phyloP scores from a whole-genome alignment of 306 rosid genomes.

The Cicer cuneatum region DNA sequence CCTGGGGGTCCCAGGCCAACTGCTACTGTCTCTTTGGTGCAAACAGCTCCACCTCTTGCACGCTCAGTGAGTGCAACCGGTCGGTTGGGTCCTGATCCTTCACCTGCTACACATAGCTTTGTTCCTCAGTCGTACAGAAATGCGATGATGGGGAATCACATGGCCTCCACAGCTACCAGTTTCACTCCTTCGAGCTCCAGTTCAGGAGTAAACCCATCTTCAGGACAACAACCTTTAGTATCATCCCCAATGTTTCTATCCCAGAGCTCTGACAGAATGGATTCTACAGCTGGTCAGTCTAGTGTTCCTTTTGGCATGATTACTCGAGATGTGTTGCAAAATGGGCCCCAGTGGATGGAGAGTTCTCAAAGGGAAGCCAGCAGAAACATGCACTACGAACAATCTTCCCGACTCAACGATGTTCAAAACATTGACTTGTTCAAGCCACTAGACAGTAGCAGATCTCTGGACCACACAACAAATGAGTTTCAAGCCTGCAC shows the following conservation, averaged over 20 bases:
- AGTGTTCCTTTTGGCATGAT: slow-evolving; percentile 66
- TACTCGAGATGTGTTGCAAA: slow-evolving; percentile 61
- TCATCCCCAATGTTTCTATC: slow-evolving; percentile 72
- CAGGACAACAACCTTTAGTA: slow-evolving; percentile 65
- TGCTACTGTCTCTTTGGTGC: slow-evolving; percentile 71
- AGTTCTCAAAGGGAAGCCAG: slow-evolving; percentile 66
- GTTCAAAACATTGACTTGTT: slow-evolving; percentile 62
- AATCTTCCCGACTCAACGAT: slow-evolving; percentile 57
- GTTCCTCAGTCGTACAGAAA: slow-evolving; percentile 92
- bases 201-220: slow-evolving; percentile 63
- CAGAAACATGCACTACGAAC: slow-evolving; percentile 60
- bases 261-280: slow-evolving; percentile 63
- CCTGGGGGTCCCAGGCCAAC: slow-evolving; percentile 81
- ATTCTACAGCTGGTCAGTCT: slow-evolving; percentile 58
- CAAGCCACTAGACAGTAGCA: slow-evolving; percentile 59
- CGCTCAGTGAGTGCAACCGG: slow-evolving; percentile 91
- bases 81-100: slow-evolving; percentile 89
- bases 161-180: slow-evolving; percentile 58
- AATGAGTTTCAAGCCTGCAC: slow-evolving; percentile 65
- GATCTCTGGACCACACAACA: slow-evolving; percentile 55
- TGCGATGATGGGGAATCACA: slow-evolving; percentile 84
- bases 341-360: slow-evolving; percentile 72
- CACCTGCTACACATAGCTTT: slow-evolving; percentile 75
- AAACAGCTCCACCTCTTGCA: slow-evolving; percentile 75
- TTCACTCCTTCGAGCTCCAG: slow-evolving; percentile 58